Base-by-base conservation (phyloP, 257 asterid genomes). In the Anisodus tanguticus region DNA sequence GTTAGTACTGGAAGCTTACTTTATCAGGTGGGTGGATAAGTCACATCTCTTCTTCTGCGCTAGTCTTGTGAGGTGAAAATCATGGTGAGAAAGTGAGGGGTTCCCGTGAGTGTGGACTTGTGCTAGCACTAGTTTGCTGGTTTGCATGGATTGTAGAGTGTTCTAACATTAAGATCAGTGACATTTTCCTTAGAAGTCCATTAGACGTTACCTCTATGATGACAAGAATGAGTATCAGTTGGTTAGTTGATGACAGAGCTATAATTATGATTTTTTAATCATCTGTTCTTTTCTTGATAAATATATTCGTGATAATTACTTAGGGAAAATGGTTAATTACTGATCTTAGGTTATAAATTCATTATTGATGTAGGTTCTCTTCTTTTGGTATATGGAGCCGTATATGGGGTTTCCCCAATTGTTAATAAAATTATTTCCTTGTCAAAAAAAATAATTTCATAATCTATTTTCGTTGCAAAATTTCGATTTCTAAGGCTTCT, bases 1-100 rank as follows among this genome's bases (percentile, higher is more conserved):
- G 97, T 97, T 90, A 92, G 98, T 91, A 92, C 96, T 19, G 99
- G 99, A 85, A 90, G 95, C 87, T 93, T 97, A 82, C 95, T 93
- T 85, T 93, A 92, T 88, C 99, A 97, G 98, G 99, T 97, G 84
- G 87, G 91, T 82, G 66, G 82, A 77, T 77, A 77, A 31, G 22
- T 26, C 26, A 31, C 49, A 31, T 53, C 15, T 77, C 82, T 77
- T 26, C 64, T 53, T 37, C 64, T 53, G 49, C 31, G 64, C 66
- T 31, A 63, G 62, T 77, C 26, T 55, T 26, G 15, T 54, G 31
- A 77, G 47, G 47, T 51, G 81, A 76, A 76, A 76, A 76, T 76
- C 81, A 76, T 13, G 81, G 47, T 26, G 81, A 76, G 47, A 45
- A 26, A 13, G 59, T 74, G 62, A 4, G 58, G 15, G 58, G 31